Evolutionary conservation across 2,329 filamentous ascomycete genomes (phyloP).

Genomic region (Allantophomopsis cytisporea): DNA sequence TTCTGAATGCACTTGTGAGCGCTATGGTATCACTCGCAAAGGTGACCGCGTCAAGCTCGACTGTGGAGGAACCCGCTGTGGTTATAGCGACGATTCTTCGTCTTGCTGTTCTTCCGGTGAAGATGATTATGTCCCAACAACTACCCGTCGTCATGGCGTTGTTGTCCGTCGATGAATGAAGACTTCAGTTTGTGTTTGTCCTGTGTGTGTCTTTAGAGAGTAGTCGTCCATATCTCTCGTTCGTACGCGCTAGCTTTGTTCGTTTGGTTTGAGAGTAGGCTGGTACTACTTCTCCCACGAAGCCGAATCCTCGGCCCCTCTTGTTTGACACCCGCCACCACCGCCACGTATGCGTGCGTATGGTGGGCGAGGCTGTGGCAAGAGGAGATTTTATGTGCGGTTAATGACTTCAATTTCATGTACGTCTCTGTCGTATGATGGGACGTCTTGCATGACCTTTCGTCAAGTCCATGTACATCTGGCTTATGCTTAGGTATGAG

Average conservation of each 20-base stretch:
- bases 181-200: background rate
- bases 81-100: slow-evolving; percentile 58
- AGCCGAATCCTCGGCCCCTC: slow-evolving; percentile 16
- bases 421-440: too few species aligned
- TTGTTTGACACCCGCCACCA: too few species aligned
- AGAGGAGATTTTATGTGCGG: too few species aligned
- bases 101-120: slow-evolving; percentile 57
- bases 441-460: too few species aligned
- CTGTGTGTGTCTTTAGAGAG: slow-evolving; percentile 2
- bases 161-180: slow-evolving; percentile 28
- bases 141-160: slow-evolving; percentile 50
- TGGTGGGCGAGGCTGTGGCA: too few species aligned
- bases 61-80: slow-evolving; percentile 81
- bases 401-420: too few species aligned
- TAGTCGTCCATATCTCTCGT: slow-evolving; percentile 1
- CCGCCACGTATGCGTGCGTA: too few species aligned
- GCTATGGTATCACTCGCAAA: slow-evolving; percentile 89
- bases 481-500: too few species aligned
- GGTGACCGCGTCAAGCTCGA: slow-evolving; percentile 92
- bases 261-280: slow-evolving; percentile 4
- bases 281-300: slow-evolving; percentile 7
- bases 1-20: slow-evolving; percentile 80
- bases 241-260: slow-evolving; percentile 1
- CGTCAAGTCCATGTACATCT: too few species aligned
- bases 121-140: slow-evolving; percentile 34